Percentiles rank a stretch among this genome's conserved stretches.
phyloP scores from a whole-genome alignment of 192 early-diverging fungal genomes.

The Neocallimastix lanati region DNA sequence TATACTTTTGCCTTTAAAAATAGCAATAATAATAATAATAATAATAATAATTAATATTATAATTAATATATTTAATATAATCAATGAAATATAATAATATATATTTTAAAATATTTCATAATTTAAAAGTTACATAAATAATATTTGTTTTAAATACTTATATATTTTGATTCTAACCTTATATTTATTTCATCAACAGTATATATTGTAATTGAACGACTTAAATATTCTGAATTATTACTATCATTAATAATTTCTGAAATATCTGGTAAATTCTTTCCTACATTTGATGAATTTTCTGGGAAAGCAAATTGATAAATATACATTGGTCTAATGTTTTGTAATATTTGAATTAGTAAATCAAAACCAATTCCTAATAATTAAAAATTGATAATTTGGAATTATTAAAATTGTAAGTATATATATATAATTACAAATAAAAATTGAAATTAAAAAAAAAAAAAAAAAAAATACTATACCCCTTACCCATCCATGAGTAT shows the following conservation, averaged over 20 bases:
- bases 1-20: neutral
- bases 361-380: conserved; percentile 55
- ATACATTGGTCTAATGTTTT: conserved; percentile 40
- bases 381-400: too few species aligned
- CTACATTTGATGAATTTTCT: neutral
- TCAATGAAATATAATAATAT: neutral
- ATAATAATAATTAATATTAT: neutral
- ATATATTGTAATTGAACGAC: neutral
- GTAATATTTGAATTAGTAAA: conserved; percentile 48
- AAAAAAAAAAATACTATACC: conserved; percentile 17
- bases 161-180: too few species aligned
- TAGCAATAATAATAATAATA: neutral
- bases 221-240: neutral
- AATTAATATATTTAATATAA: neutral
- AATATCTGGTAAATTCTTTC: neutral
- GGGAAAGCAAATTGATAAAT: conserved; percentile 29
- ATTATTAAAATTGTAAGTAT: too few species aligned
- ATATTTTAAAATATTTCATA: too few species aligned
- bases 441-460: conserved; percentile 9
- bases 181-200: neutral
- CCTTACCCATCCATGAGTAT: conserved; percentile 88
- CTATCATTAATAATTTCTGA: neutral
- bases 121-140: too few species aligned
- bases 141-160: too few species aligned
- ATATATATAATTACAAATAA: too few species aligned